Evolutionary conservation across 208 protist genomes (phyloP), one percentile per base, ranked within the genome.

Genomic region (Phytomonas francai): DNA sequence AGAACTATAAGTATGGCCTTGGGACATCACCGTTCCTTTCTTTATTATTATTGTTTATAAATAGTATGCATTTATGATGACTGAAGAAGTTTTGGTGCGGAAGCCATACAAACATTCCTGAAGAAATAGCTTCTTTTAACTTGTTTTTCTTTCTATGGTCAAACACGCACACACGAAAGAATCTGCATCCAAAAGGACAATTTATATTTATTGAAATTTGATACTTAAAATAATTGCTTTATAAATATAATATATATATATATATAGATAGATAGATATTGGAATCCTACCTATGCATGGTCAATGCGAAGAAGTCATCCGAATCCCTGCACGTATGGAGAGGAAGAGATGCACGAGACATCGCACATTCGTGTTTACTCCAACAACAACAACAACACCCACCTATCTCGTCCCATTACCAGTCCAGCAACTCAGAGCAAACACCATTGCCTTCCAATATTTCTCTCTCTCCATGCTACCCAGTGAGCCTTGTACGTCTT

Each of bases 121-220:
- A 58, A 59, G 11, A 60, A 32, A 68, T 12, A 62, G 34, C 14
- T 22, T 19, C 31, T 22, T 39, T 62, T 3, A 62, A 62, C 3
- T 39, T 9, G 6, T 19, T 62, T 19, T 39, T 42, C 4, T 33
- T n/a, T n/a, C n/a, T 19, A 49, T 19, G 16, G 14, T 19, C 39
- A 49, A 49, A 22, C 14, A 19, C 39, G 16, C 6, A 19, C 6
- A 39, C 3, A 12, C 3, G 34, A 3, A 22, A 22, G 16, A 49
- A 22, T 19, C 14, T 22, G 12, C 12, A 2, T 19, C 4, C 14
- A 49, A 49, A 3, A 49, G 39, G 14, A 49, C 16, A 49, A 49
- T 49, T 19, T 3, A 49, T 49, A 49, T 9, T 56, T 59, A 29
- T 65, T 30, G n/a, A 63, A 66, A 34, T 57, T 39, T 45, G 45